phyloP scores from a whole-genome alignment of 306 rosid genomes.

The Lathyrus oleraceus region DNA sequence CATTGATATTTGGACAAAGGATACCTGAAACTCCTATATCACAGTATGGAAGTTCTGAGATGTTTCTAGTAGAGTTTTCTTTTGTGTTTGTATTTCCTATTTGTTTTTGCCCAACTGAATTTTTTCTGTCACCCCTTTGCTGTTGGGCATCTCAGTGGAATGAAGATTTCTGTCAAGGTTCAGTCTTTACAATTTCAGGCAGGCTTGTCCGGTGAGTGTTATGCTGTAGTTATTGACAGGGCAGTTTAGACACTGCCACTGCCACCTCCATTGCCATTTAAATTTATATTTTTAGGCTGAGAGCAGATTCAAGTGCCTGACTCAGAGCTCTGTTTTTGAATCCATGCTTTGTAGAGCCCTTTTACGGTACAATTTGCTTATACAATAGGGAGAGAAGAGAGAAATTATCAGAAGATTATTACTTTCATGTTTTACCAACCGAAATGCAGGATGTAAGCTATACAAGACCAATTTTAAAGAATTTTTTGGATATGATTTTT shows the following conservation, averaged over 20 bases:
- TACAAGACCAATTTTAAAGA: not conserved
- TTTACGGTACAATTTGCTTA: slow-evolving; percentile 94
- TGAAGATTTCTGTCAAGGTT: slow-evolving; percentile 95
- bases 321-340: slow-evolving; percentile 35
- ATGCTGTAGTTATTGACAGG: slow-evolving; percentile 34
- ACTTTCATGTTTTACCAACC: slow-evolving; percentile 69
- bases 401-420: slow-evolving; percentile 90
- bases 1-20: slow-evolving; percentile 95
- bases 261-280: slow-evolving; percentile 21
- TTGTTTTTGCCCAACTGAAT: slow-evolving; percentile 28
- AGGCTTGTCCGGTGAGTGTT: slow-evolving; percentile 76
- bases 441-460: slow-evolving; percentile 81
- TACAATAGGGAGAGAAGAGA: slow-evolving; percentile 97
- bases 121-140: slow-evolving; percentile 36
- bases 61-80: slow-evolving; percentile 24
- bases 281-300: slow-evolving; percentile 26
- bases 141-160: slow-evolving; percentile 63
- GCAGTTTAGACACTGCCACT: slow-evolving; percentile 6
- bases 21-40: slow-evolving; percentile 82
- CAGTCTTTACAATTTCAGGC: slow-evolving; percentile 82
- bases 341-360: slow-evolving; percentile 69
- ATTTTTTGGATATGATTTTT: not conserved
- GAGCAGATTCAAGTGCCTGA: slow-evolving; percentile 49
- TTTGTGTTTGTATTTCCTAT: slow-evolving; percentile 12
- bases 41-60: slow-evolving; percentile 60